Percentiles rank a stretch among this genome's conserved stretches.
Conservation (phyloP, 2,329 filamentous ascomycete genomes). For the Clarireedia homoeocarpa region DNA sequence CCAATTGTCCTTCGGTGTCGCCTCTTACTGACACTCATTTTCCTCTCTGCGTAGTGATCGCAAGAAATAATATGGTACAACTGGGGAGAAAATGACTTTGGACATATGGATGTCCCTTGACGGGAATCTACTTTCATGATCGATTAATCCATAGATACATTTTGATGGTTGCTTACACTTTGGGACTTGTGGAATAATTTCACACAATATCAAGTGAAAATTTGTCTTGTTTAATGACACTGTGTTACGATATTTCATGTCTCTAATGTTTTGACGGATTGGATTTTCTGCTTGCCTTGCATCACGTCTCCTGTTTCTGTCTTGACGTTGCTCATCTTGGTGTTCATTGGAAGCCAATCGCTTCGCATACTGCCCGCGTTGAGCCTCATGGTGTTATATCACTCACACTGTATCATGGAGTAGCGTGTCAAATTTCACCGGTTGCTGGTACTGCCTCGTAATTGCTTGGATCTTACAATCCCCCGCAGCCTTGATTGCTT, state of each 20-base stretch:
- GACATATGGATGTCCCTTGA: constrained; percentile 1
- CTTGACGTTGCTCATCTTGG: no score
- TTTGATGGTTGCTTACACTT: constrained; percentile 4
- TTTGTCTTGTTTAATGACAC: not conserved
- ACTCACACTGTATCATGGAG: no score
- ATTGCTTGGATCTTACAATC: no score
- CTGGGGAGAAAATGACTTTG: not conserved
- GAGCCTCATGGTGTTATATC: no score
- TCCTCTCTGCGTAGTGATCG: constrained; percentile 15
- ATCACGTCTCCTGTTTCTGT: no score
- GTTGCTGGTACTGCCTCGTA: no score
- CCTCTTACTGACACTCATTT: constrained; percentile 1
- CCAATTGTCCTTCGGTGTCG: not conserved
- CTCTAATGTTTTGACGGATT: not conserved
- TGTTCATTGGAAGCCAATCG: no score
- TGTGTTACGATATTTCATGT: not conserved
- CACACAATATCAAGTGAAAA: constrained; percentile 7
- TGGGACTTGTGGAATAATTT: constrained; percentile 1
- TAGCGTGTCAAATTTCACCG: no score
- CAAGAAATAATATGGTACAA: constrained; percentile 16
- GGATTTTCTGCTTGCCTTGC: not conserved
- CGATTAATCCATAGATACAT: constrained; percentile 8
- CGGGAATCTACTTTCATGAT: constrained; percentile 4
- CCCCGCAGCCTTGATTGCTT: no score
- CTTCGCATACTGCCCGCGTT: no score